Evolutionary conservation across 2,329 filamentous ascomycete genomes (phyloP).

Genomic region (Venturia pyrina): DNA sequence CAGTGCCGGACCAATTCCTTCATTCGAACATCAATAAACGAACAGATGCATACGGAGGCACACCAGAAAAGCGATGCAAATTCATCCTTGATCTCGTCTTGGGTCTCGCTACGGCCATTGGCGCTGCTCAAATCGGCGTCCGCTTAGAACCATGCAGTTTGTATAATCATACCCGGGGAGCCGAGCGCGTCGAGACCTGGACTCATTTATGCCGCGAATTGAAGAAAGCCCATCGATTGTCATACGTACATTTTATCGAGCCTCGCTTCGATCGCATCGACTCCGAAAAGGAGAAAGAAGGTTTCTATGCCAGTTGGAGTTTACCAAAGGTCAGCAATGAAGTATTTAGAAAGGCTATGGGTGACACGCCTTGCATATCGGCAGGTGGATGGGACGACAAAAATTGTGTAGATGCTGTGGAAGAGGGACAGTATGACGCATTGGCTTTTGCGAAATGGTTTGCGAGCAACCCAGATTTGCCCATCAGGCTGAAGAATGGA

Average conservation of each 20-base stretch:
- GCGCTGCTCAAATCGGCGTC: constrained; percentile 44
- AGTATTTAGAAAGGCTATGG: constrained; percentile 4
- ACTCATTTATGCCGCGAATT: constrained; percentile 46
- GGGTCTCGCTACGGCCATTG: constrained; percentile 41
- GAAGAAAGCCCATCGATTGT: constrained; percentile 43
- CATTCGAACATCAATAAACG: constrained; percentile 47
- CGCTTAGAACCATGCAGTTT: constrained; percentile 47
- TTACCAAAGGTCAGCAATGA: background rate
- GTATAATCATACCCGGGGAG: constrained; percentile 51
- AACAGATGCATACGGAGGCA: constrained; percentile 39
- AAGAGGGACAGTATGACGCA: constrained; percentile 29
- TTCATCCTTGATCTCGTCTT: constrained; percentile 45
- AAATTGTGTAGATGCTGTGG: constrained; percentile 30
- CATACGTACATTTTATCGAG: constrained; percentile 54
- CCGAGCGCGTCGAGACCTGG: constrained; percentile 54
- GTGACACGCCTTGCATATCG: constrained; percentile 17
- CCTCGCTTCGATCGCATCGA: constrained; percentile 40
- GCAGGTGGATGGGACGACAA: constrained; percentile 14
- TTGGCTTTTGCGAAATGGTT: constrained; percentile 36
- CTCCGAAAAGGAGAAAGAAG: constrained; percentile 27
- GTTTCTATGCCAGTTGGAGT: constrained; percentile 3
- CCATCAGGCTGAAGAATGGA: constrained; percentile 33
- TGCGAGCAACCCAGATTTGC: constrained; percentile 41
- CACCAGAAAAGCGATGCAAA: constrained; percentile 38
- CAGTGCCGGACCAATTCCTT: constrained; percentile 46